These are phyloP conservation scores for Crithidia thermophila DNA, from an alignment of 208 protist genomes.

Conservation along the genomic window DNA sequence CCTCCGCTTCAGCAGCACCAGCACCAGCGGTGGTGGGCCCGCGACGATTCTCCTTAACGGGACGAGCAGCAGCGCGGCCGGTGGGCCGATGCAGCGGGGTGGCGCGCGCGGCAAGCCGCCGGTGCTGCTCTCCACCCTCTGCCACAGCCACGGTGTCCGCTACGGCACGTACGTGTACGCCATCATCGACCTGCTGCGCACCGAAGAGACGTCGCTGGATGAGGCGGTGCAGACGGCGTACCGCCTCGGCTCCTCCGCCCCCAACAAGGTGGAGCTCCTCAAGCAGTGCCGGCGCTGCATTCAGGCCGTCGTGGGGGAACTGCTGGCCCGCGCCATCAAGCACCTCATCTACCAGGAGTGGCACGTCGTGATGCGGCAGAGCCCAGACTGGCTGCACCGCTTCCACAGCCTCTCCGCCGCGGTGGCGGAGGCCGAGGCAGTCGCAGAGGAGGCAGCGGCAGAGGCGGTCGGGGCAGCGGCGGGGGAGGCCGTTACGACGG, in stretches of 20 bases:
- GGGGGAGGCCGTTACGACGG: not conserved
- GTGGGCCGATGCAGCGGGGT: not conserved
- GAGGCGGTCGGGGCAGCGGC: not conserved
- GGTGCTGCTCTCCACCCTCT: slow-evolving; percentile 44
- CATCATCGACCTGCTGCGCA: slow-evolving; percentile 42
- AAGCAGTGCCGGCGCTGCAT: slow-evolving; percentile 46
- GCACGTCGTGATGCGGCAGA: slow-evolving; percentile 30
- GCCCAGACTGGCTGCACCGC: slow-evolving; percentile 34
- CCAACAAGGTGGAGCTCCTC: slow-evolving; percentile 38
- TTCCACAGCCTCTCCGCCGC: slow-evolving; percentile 27
- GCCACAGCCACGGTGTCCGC: slow-evolving; percentile 49
- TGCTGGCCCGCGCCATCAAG: slow-evolving; percentile 46
- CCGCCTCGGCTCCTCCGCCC: slow-evolving; percentile 37
- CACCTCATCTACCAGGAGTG: slow-evolving; percentile 44
- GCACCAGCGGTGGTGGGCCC: not conserved
- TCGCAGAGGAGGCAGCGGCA: not conserved
- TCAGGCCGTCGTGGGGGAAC: slow-evolving; percentile 47
- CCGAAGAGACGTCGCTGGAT: slow-evolving; percentile 42
- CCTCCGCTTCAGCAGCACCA: slow-evolving; percentile 1
- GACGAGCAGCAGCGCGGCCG: not conserved
- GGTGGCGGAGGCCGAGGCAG: slow-evolving; percentile 10
- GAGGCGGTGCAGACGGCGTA: slow-evolving; percentile 34
- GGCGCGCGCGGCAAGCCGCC: slow-evolving; percentile 21
- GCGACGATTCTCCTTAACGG: not conserved
- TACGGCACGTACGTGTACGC: slow-evolving; percentile 56